These are phyloP conservation scores for Excoecaria cochinchinensis DNA, from an alignment of 345 rosid species.

Conservation along the genomic window DNA sequence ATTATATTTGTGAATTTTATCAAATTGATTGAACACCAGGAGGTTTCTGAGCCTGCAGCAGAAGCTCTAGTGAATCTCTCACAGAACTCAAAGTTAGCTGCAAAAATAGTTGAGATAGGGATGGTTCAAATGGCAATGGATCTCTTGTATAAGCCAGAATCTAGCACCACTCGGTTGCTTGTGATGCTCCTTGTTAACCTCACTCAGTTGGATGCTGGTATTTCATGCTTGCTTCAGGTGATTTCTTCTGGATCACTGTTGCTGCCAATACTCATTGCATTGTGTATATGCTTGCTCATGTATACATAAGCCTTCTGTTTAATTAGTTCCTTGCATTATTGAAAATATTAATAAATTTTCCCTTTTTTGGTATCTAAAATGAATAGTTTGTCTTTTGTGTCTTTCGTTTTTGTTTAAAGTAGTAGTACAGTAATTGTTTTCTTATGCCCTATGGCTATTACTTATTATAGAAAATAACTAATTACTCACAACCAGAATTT, in stretches of 20 bases:
- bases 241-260: constrained; percentile 8
- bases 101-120: constrained; percentile 66
- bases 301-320: neutral
- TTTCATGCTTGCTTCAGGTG: constrained; percentile 87
- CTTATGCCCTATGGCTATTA: neutral
- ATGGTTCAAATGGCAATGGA: constrained; percentile 64
- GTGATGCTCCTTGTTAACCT: constrained; percentile 94
- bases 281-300: neutral
- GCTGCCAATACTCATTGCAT: neutral
- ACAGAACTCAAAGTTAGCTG: constrained; percentile 58
- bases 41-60: constrained; percentile 82
- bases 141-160: constrained; percentile 65
- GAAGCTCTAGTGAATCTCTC: constrained; percentile 91
- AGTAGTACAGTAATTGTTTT: neutral
- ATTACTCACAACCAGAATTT: neutral
- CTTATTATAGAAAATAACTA: constrained; percentile 5
- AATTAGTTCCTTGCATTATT: neutral
- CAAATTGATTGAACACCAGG: constrained; percentile 39
- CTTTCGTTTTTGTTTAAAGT: neutral
- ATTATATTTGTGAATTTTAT: neutral
- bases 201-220: constrained; percentile 74
- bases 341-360: neutral
- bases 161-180: constrained; percentile 51
- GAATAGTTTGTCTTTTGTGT: neutral
- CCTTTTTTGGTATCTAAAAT: neutral